Evolutionary conservation across 306 rosid species (phyloP), one percentile per base, ranked within the genome.

Genomic region (Cercis canadensis): DNA sequence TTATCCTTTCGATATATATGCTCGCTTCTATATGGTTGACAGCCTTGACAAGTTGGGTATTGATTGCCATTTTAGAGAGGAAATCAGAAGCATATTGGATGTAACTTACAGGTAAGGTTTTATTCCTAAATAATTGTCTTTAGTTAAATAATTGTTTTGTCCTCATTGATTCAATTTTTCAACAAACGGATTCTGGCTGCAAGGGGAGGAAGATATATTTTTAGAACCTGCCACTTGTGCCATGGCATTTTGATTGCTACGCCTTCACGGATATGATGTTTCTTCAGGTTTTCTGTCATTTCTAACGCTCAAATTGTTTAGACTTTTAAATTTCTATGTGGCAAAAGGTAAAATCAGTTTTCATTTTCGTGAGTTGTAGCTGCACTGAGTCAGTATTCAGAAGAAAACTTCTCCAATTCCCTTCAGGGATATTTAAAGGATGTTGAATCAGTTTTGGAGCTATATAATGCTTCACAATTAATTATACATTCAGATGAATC

Each of bases 1-100:
- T 73, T 87, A 85, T 80, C 97, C 97, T 62, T 75, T 88, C 51
- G 90, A 90, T 60, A 76, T 76, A 24, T 82, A 84, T 83, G 88
- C 85, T 33, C 87, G 84, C 61, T 87, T 93, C 50, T 81, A 29
- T 72, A 85, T 90, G 98, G 80, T 87, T 24, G 93, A 86, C 67
- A 81, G 50, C 74, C 92, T 93, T 55, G 89, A 90, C 68, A 88
- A 78, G 45, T 74, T 93, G 90, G 94, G 97, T 8, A 77, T 93
- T 69, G 70, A 52, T 73, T 73, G 72, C 72, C 90, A 90, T 81
- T 93, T 93, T 79, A 67, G 77, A 67, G 82, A 87, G 58, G 96
- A 93, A 75, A 86, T 88, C 61, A 82, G 5, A 64, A 76, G 73
- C 21, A 86, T 86, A 66, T 76, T 93, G 56, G 94, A 88, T 69